Evolutionary conservation across 208 protist genomes (phyloP).

Genomic region (Leishmania tropica): DNA sequence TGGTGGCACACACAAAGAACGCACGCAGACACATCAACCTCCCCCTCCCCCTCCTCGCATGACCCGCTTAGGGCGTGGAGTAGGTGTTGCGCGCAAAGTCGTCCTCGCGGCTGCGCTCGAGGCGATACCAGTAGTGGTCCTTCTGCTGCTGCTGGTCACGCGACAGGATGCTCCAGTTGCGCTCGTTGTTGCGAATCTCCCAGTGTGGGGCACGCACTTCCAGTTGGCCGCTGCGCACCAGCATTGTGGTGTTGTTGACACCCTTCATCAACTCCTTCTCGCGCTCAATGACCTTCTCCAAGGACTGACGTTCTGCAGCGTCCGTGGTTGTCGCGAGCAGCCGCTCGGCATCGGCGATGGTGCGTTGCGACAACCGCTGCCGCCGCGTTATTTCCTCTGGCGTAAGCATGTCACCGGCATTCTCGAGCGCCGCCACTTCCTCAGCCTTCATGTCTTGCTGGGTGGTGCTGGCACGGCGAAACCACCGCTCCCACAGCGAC

Average conservation of each 20-base stretch:
- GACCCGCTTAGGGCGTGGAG: slow-evolving; percentile 34
- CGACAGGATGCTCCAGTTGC: slow-evolving; percentile 85
- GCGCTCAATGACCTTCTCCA: slow-evolving; percentile 62
- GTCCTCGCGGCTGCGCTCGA: slow-evolving; percentile 81
- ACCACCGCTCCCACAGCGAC: slow-evolving; percentile 37
- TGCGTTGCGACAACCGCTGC: slow-evolving; percentile 32
- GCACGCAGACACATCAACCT: neutral
- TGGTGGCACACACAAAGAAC: neutral
- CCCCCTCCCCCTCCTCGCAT: neutral
- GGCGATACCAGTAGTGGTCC: slow-evolving; percentile 89
- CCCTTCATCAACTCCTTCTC: slow-evolving; percentile 62
- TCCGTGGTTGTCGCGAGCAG: slow-evolving; percentile 55
- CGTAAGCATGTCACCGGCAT: neutral
- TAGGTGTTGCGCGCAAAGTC: slow-evolving; percentile 85
- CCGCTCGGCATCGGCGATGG: slow-evolving; percentile 49
- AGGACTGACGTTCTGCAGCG: slow-evolving; percentile 46
- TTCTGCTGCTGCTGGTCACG: slow-evolving; percentile 90
- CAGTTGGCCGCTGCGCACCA: slow-evolving; percentile 77
- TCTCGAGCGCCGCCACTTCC: slow-evolving; percentile 1
- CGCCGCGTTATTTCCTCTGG: slow-evolving; percentile 15
- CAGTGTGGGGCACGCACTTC: slow-evolving; percentile 80
- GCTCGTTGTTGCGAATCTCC: slow-evolving; percentile 87
- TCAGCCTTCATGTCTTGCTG: slow-evolving; percentile 8
- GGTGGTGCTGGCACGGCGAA: slow-evolving; percentile 17
- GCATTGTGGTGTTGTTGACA: slow-evolving; percentile 69